Base-by-base conservation (phyloP, 345 rosid genomes). In the Draba incana region DNA sequence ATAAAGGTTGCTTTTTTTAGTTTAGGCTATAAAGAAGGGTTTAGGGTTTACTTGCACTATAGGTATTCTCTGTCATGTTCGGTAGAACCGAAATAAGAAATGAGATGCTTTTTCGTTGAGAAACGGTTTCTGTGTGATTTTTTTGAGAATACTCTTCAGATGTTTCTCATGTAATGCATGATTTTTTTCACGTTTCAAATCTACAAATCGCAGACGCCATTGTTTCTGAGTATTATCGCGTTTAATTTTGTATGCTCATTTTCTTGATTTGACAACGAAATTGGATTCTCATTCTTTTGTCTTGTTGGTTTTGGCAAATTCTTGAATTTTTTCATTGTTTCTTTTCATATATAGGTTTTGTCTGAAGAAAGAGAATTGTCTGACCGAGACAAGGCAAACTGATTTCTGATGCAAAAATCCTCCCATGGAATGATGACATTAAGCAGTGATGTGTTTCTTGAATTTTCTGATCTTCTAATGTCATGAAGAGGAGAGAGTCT, bases 401-500 rank as follows among this genome's bases (percentile, higher is more conserved):
- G 52, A 55, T 30, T 16, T 27, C 43, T 10, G 15, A n/a, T 49
- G 52, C 51, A 16, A 47, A 6, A 38, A 56, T 4, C 37, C 27
- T 72, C 52, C 12, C 4, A 53, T 10, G 66, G 43, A 48, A 33
- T 45, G 37, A 33, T 51, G 43, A 14, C 42, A 11, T 35, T 35
- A 35, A 35, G 39, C 39, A 35, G 10, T 35, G 39, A 35, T 35
- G 39, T 55, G 28, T 66, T 50, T 66, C 66, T 50, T 44, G 56
- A 33, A 48, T 15, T 44, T 4, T 10, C 51, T 27, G 31, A 43
- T 69, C 57, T 72, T 70, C 46, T 66, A 57, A 71, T 82, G 85
- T 65, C 75, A 82, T 81, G 89, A 82, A 68, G 84, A 75, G 75
- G 45, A 69, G 77, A 57, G 55, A 54, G n/a, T 44, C 37, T 63